Conservation (phyloP, 148 eudicot species). For the Rheum nobile region DNA sequence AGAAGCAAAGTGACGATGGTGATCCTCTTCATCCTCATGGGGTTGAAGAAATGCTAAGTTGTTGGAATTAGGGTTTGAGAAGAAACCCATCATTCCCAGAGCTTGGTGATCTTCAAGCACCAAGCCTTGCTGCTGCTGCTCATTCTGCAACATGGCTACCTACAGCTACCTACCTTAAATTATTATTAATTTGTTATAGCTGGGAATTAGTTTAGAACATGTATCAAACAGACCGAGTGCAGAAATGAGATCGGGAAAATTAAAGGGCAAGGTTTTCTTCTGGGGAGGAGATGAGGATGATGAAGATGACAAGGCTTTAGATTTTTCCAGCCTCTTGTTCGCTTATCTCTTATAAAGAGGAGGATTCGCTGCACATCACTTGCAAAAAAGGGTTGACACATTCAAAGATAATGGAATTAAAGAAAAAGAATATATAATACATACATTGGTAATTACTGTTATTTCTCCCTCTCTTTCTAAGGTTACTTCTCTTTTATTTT, state of each 20-base stretch:
- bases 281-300: background rate
- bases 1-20: too few relatives aligned
- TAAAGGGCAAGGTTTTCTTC: too few relatives aligned
- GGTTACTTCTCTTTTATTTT: too few relatives aligned
- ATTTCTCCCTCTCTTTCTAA: background rate
- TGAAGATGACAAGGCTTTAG: background rate
- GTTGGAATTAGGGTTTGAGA: background rate
- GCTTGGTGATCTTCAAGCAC: background rate
- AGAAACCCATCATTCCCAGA: background rate
- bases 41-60: background rate
- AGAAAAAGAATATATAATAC: background rate
- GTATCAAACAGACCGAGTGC: too few relatives aligned
- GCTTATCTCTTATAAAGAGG: conserved; percentile 2
- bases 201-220: too few relatives aligned
- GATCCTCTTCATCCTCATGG: background rate
- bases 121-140: background rate
- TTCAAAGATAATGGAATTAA: background rate
- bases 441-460: background rate
- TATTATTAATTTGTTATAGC: too few relatives aligned
- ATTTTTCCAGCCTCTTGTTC: background rate
- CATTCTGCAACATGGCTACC: background rate
- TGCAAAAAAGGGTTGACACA: background rate
- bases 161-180: too few relatives aligned
- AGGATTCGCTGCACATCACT: conserved; percentile 3
- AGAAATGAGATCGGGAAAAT: too few relatives aligned